Conservation (phyloP, 2,329 filamentous ascomycete species). For the Phialocephala subalpina region DNA sequence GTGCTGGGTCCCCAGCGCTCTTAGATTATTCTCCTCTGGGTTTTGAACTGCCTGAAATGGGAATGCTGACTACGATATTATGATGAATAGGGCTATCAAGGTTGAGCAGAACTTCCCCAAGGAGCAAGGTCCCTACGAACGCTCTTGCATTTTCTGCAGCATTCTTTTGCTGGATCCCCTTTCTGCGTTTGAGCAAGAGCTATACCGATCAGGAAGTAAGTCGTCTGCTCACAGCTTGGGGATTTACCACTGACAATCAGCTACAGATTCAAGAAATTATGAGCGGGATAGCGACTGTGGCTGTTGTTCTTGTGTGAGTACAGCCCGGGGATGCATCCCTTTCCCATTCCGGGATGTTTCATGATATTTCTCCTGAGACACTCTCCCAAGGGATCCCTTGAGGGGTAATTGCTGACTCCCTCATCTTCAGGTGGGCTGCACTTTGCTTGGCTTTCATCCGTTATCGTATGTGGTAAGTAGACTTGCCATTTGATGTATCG, state of each 20-base stretch:
- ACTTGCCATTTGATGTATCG: neutral
- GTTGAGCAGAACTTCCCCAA: slow-evolving; percentile 14
- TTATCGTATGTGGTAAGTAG: slow-evolving; percentile 21
- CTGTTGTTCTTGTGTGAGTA: slow-evolving; percentile 20
- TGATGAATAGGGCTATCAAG: slow-evolving; percentile 14
- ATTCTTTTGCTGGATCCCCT: slow-evolving; percentile 22
- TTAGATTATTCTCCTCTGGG: too few relatives aligned
- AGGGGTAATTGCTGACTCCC: too few relatives aligned
- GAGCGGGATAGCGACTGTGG: slow-evolving; percentile 24
- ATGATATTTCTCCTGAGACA: too few relatives aligned
- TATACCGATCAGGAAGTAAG: slow-evolving; percentile 13
- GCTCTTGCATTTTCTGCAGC: slow-evolving; percentile 15
- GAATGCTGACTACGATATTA: too few relatives aligned
- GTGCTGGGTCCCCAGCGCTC: too few relatives aligned
- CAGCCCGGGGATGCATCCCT: too few relatives aligned
- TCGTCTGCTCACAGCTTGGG: neutral
- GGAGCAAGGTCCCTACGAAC: slow-evolving; percentile 20
- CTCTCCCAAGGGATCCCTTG: too few relatives aligned
- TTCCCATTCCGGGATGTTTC: too few relatives aligned
- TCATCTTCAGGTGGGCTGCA: too few relatives aligned
- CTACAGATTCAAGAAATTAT: slow-evolving; percentile 26
- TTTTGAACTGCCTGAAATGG: too few relatives aligned
- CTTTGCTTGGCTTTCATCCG: slow-evolving; percentile 27
- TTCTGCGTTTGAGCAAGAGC: slow-evolving; percentile 18
- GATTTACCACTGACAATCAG: neutral